A percentile compares a stretch with the other conserved stretches of the same genome.
phyloP scores from a whole-genome alignment of 1,284 basidiomycete species.

The Phylloporus sp. region DNA sequence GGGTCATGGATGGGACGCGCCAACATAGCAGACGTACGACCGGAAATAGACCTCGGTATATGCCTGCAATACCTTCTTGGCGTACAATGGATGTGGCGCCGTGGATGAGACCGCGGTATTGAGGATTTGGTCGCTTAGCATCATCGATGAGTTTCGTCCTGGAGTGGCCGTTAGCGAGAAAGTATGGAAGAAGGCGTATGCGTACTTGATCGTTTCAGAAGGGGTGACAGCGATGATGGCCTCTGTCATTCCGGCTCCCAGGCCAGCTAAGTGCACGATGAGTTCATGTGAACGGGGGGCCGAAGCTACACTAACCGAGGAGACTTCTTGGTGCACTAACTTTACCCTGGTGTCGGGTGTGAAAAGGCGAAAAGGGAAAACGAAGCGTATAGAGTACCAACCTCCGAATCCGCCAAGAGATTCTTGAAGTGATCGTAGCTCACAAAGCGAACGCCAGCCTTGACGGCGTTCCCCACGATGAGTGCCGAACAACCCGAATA shows the following conservation, averaged over 20 bases:
- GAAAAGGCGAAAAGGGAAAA: not conserved
- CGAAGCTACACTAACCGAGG: constrained; percentile 56
- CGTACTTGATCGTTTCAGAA: constrained; percentile 97
- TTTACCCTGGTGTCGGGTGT: constrained; percentile 73
- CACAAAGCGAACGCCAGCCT: constrained; percentile 95
- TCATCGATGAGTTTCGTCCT: constrained; percentile 99
- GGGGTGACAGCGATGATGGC: constrained; percentile 96
- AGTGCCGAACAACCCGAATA: constrained; percentile 90
- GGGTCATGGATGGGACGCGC: not conserved
- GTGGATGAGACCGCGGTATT: constrained; percentile 88
- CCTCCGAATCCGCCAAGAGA: constrained; percentile 81
- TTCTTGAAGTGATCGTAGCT: constrained; percentile 95
- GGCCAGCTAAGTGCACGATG: constrained; percentile 63
- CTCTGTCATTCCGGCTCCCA: constrained; percentile 95
- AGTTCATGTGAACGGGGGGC: not conserved
- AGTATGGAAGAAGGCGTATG: constrained; percentile 4
- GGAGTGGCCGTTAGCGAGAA: not conserved
- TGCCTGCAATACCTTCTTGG: constrained; percentile 81
- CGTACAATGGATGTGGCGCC: constrained; percentile 84
- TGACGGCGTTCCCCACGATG: constrained; percentile 87
- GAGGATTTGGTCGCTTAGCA: constrained; percentile 81
- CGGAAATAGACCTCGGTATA: constrained; percentile 94
- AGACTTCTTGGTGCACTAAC: constrained; percentile 85
- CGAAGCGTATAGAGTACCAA: constrained; percentile 34
- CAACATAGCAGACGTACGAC: constrained; percentile 83